These are phyloP conservation scores for Ogataea angusta DNA, from an alignment of 805 yeast species.

Conservation along the genomic window DNA sequence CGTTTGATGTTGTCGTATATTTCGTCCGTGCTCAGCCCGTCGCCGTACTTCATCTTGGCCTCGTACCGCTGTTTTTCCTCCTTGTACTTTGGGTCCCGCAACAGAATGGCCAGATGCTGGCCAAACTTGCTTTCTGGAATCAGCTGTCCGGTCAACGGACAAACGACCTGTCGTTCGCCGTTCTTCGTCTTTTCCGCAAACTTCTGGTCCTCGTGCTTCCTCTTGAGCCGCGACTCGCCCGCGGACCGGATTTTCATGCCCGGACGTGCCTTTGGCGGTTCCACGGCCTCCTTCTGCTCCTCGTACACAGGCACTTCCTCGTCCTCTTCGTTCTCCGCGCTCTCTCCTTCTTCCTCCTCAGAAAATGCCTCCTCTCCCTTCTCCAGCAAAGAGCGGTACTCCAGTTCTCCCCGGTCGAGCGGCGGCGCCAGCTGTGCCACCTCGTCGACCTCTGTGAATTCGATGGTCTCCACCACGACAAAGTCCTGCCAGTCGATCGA, in stretches of 20 bases:
- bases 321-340: conserved; percentile 7
- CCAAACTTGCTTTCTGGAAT: conserved; percentile 71
- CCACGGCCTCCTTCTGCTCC: conserved; percentile 5
- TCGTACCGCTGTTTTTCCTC: conserved; percentile 64
- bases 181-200: conserved; percentile 10
- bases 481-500: conserved; percentile 89
- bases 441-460: conserved; percentile 59
- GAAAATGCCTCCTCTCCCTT: conserved; percentile 37
- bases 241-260: conserved; percentile 68
- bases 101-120: conserved; percentile 63
- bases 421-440: conserved; percentile 56
- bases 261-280: conserved; percentile 1
- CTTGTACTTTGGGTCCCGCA: conserved; percentile 76
- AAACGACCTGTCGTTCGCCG: conserved; percentile 43
- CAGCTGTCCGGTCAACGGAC: conserved; percentile 75
- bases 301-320: conserved; percentile 13
- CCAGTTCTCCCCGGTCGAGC: conserved; percentile 52
- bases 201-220: conserved; percentile 12
- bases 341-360: conserved; percentile 28
- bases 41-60: conserved; percentile 44
- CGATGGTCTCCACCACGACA: conserved; percentile 63
- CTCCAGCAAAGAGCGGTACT: conserved; percentile 57
- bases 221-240: conserved; percentile 61
- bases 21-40: conserved; percentile 38
- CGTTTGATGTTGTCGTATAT: conserved; percentile 60